Evolutionary conservation across 306 rosid genomes (phyloP), one percentile per base, ranked within the genome.

Genomic region (Cucumis hystrix): DNA sequence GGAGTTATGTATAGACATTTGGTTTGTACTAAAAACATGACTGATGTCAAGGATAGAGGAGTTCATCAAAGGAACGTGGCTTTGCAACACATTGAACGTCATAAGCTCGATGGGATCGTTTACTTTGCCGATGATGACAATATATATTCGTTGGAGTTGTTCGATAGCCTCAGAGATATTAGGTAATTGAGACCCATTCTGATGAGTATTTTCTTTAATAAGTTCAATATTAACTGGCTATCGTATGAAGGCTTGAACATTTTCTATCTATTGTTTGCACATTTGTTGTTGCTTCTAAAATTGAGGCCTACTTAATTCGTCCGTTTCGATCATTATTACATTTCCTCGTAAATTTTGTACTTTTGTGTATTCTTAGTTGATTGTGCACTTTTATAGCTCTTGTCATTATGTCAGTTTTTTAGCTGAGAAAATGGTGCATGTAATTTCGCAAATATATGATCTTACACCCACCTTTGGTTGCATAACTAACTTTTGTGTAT

Each of bases 101-200:
- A 96, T 74, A 85, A 79, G 76, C 93, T 96, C 64, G 96, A 96
- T 79, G 99, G 93, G 65, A 84, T 96, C 83, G 97, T 96, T 75
- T 96, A 90, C 87, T 96, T 96, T 67, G 98, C 97, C 0, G 99
- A 96, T 11, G 99, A 96, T 49, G 96, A 92, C 81, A 96, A 96
- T 81, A 86, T 91, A 35, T 96, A 91, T 84, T 85, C 98, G 52
- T 89, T 96, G 5, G 89, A 86, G 47, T 83, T 96, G 88, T 96
- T 96, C 69, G 87, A 91, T 77, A 72, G 82, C 85, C 80, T 96
- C 89, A 88, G 98, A 84, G 87, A 86, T 58, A 84, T 96, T 58
- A 85, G 95, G 98, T 95, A 80, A 41, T 20, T 78, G 69, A 51
- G 17, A 52, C 65, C 66, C 16, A 17, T 78, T 28, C 28, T 66